A percentile compares a stretch with the other conserved stretches of the same genome.
Evolutionary conservation across 768 basidiomycete species (phyloP).

Genomic region (Amylocystis lapponica): DNA sequence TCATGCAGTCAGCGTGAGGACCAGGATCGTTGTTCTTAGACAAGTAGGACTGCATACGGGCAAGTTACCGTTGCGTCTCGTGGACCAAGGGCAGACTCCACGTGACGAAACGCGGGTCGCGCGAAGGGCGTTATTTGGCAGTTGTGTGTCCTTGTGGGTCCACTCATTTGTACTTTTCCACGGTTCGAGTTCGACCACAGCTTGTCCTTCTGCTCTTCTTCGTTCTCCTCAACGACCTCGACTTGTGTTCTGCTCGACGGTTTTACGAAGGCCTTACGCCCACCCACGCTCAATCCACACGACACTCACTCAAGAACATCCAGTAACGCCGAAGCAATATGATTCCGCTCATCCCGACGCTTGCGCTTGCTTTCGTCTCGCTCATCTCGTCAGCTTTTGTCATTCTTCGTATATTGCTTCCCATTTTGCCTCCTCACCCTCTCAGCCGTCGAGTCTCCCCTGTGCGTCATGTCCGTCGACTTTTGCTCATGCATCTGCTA

Average conservation of each 20-base stretch:
- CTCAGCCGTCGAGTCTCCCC: constrained; percentile 71
- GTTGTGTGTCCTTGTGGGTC: constrained; percentile 25
- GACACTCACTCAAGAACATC: constrained; percentile 24
- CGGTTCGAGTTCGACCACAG: constrained; percentile 19
- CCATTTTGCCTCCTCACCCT: constrained; percentile 68
- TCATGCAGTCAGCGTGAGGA: too few species aligned
- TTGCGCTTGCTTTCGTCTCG: constrained; percentile 65
- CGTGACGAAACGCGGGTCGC: background rate
- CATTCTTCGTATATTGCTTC: constrained; percentile 69
- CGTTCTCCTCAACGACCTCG: constrained; percentile 26
- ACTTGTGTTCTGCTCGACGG: constrained; percentile 27
- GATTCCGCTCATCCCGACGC: constrained; percentile 62
- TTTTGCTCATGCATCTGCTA: constrained; percentile 13
- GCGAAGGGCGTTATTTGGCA: constrained; percentile 9
- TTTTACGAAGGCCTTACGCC: constrained; percentile 35
- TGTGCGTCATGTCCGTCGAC: constrained; percentile 33
- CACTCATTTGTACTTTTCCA: constrained; percentile 18
- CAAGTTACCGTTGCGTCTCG: too few species aligned
- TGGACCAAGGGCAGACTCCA: too few species aligned
- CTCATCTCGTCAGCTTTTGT: constrained; percentile 70
- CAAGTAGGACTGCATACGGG: too few species aligned
- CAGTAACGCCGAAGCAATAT: constrained; percentile 31
- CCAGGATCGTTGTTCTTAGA: too few species aligned
- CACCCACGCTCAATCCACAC: constrained; percentile 24
- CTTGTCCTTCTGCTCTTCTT: constrained; percentile 11